Evolutionary conservation across 2,329 filamentous ascomycete genomes (phyloP), one percentile per base, ranked within the genome.

Genomic region (Verticillium klebahnii): DNA sequence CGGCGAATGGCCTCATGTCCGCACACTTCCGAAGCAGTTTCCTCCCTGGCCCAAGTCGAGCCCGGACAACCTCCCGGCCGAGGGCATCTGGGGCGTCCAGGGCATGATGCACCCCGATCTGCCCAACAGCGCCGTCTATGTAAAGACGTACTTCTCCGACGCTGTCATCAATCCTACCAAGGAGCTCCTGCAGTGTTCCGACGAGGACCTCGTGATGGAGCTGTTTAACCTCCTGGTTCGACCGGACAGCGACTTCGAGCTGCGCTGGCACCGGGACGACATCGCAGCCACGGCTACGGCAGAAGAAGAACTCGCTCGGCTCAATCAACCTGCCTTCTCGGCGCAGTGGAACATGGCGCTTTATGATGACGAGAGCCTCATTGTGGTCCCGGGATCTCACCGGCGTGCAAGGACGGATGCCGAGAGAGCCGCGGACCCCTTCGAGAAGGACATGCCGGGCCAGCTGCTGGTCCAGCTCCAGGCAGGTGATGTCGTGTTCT

Each of bases 301-400:
- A 0, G 87, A 88, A 23, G 87, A 93, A 69, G 93, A 96, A 74
- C 70, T 85, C 52, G 75, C 75, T 55, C 77, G 89, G 32, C 77
- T 96, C 59, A 71, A 73, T 1, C 77, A 84, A 64, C 84, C 86
- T 0, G 86, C 88, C 61, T 86, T 84, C 68, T 92, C 95, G 69
- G 89, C 92, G 40, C 93, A 97, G 78, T 97, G 92, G 85, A 97
- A 97, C 73, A 80, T 96, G 54, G 89, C 92, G 8, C 80, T 96
- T 8, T 93, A 87, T 71, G 85, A 89, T 39, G 93, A 96, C 72
- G 80, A 83, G 15, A 89, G 86, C 57, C 76, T 96, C 7, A 77
- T 96, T 8, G 86, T 95, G 0, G 85, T 96, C 0, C 92, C 92
- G 0, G 91, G 90, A 0, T 90, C 87, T 5, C 93, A 97, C 73